Evolutionary conservation across 768 basidiomycete genomes (phyloP).

Genomic region (Psilocybe subaeruginosa): DNA sequence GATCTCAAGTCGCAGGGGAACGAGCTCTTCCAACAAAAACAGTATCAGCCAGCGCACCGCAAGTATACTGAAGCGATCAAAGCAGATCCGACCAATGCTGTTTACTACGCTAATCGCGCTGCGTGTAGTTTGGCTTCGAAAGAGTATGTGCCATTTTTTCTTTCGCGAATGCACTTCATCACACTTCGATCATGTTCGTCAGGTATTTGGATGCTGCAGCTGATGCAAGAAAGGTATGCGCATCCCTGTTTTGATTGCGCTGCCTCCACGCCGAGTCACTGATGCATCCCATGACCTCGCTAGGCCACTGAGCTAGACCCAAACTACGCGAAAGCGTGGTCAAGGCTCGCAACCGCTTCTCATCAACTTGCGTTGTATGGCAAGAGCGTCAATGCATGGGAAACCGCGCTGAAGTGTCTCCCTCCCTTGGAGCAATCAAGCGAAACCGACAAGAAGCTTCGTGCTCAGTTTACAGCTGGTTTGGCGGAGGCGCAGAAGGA

Average conservation of each 20-base stretch:
- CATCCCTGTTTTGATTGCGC: background rate
- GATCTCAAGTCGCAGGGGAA: conserved; percentile 46
- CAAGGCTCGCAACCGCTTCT: conserved; percentile 37
- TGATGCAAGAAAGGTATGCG: conserved; percentile 32
- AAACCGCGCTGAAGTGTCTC: conserved; percentile 34
- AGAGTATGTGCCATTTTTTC: conserved; percentile 26
- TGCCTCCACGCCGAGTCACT: too few species aligned
- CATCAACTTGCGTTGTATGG: conserved; percentile 28
- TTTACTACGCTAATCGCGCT: conserved; percentile 48
- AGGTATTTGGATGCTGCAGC: conserved; percentile 36
- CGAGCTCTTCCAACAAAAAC: conserved; percentile 33
- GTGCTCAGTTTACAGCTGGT: conserved; percentile 34
- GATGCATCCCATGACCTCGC: background rate
- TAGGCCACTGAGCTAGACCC: conserved; percentile 44
- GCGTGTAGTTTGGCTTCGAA: conserved; percentile 40
- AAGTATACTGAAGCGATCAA: conserved; percentile 48
- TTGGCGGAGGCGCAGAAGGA: conserved; percentile 24
- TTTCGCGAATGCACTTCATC: background rate
- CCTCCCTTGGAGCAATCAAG: conserved; percentile 25
- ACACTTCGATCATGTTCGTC: background rate
- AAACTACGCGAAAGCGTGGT: conserved; percentile 28
- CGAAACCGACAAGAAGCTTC: conserved; percentile 34
- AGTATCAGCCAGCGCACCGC: conserved; percentile 35
- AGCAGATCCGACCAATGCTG: conserved; percentile 37
- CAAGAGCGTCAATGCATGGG: conserved; percentile 28